Base-by-base conservation (phyloP, 164 flowering plant genomes). In the Liriodendron chinense region DNA sequence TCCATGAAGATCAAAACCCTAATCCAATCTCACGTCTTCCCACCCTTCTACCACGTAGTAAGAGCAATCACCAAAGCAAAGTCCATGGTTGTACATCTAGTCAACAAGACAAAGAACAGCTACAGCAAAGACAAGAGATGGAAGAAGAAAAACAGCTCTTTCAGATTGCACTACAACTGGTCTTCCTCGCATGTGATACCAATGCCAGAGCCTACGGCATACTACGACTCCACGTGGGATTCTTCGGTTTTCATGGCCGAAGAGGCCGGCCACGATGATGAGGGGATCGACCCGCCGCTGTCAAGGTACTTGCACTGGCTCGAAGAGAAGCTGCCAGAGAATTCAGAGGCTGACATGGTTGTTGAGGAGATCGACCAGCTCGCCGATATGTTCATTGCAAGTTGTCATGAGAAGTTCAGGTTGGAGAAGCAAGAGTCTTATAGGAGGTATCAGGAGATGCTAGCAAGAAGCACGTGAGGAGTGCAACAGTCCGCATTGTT, bases 341-440 rank as follows among this genome's bases (percentile, higher is more conserved):
- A 81, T 59, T 47, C 79, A 4, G 18, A 62, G 20, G 79, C 8
- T 21, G 80, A 25, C 47, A 78, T 20, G 47, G 83, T 74, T 6
- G 74, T 59, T 1, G 88, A 89, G 67, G 97, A 96, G 80, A 96
- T 96, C 23, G 97, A 94, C 73, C 73, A 74, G 78, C 89, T 93
- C 7, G 99, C 98, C 0, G 98, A 93, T 59, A 50, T 81, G 90
- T 96, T 96, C 82, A 96, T 96, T n/a, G 94, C 92, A 0, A 87
- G 68, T 43, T 92, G 91, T 78, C 98, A 94, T 83, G 98, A 93
- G 82, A 92, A 92, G 78, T 96, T 96, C 81, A 83, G 84, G 80
- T 79, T 96, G 91, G 99, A 96, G 93, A 96, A 96, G 86, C 88
- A 85, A 56, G 99, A 96, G 79, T 96, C 99, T 2, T 86, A 89